Conservation (phyloP, 805 yeast genomes). For the Zygosaccharomyces gambellarensis region DNA sequence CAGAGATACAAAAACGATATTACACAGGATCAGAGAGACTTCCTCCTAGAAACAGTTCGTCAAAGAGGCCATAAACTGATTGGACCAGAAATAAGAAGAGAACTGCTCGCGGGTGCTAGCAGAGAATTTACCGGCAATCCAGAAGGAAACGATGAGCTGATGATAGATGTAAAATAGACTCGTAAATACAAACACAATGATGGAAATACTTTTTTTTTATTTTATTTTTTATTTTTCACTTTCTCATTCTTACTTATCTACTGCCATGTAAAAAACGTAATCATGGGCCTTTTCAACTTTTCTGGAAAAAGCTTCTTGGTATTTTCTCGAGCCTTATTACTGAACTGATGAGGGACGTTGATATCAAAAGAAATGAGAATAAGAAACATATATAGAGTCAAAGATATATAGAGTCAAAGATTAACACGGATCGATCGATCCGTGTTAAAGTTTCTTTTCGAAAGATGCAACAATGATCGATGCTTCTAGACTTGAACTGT, state of each 20-base stretch:
- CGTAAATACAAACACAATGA: background rate
- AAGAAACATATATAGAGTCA: background rate
- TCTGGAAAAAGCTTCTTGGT: background rate
- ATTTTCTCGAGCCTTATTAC: background rate
- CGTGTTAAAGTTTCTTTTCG: too few relatives aligned
- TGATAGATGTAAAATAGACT: constrained; percentile 29
- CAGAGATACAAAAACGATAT: constrained; percentile 96
- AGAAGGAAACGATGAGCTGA: constrained; percentile 28
- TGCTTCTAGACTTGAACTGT: too few relatives aligned
- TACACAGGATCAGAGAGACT: constrained; percentile 97
- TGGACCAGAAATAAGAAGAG: constrained; percentile 93
- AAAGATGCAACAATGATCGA: too few relatives aligned
- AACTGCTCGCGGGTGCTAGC: constrained; percentile 77
- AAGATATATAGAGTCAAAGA: background rate
- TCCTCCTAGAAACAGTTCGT: constrained; percentile 83
- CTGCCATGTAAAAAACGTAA: background rate
- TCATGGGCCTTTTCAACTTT: background rate
- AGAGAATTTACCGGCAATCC: constrained; percentile 42
- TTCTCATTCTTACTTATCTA: too few relatives aligned
- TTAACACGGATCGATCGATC: too few relatives aligned
- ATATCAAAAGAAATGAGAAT: background rate
- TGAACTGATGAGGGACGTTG: too few relatives aligned
- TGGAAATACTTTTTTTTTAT: background rate
- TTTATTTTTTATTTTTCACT: background rate
- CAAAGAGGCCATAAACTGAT: constrained; percentile 84